Percentiles rank a stretch among this genome's conserved stretches.
Evolutionary conservation across 202 grass and related monocot species (phyloP).

Genomic region (Panicum hallii): DNA sequence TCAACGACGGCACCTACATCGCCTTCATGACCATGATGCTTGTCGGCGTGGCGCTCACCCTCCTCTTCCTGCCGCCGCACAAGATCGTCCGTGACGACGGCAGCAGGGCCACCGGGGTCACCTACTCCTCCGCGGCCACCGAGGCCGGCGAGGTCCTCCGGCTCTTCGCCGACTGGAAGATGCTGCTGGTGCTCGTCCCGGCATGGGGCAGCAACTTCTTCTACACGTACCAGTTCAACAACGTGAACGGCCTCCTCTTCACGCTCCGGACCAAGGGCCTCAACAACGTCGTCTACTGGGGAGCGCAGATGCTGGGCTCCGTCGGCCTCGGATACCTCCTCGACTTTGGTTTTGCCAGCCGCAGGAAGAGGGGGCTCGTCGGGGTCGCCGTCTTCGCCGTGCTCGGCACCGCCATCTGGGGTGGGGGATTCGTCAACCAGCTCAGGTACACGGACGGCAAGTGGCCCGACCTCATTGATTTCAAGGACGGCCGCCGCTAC

Average conservation of each 20-base stretch:
- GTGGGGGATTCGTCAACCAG: slow-evolving; percentile 73
- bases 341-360: slow-evolving; percentile 64
- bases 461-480: slow-evolving; percentile 54
- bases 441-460: slow-evolving; percentile 49
- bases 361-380: slow-evolving; percentile 52
- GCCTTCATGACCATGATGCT: slow-evolving; percentile 85
- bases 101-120: slow-evolving; percentile 42
- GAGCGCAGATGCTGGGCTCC: slow-evolving; percentile 79
- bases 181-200: slow-evolving; percentile 74
- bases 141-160: slow-evolving; percentile 63
- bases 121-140: slow-evolving; percentile 52
- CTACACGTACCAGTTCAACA: slow-evolving; percentile 95
- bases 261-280: slow-evolving; percentile 71
- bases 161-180: slow-evolving; percentile 75
- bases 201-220: slow-evolving; percentile 87
- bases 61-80: slow-evolving; percentile 58
- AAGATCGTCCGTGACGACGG: slow-evolving; percentile 77
- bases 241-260: slow-evolving; percentile 80
- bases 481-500: slow-evolving; percentile 60
- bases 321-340: slow-evolving; percentile 64
- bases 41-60: slow-evolving; percentile 51
- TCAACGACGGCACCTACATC: slow-evolving; percentile 83
- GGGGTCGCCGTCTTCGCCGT: slow-evolving; percentile 54
- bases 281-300: slow-evolving; percentile 91
- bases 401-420: slow-evolving; percentile 72